phyloP scores from a whole-genome alignment of 352 stramenopile species.

The Pythium grandisporangium region DNA sequence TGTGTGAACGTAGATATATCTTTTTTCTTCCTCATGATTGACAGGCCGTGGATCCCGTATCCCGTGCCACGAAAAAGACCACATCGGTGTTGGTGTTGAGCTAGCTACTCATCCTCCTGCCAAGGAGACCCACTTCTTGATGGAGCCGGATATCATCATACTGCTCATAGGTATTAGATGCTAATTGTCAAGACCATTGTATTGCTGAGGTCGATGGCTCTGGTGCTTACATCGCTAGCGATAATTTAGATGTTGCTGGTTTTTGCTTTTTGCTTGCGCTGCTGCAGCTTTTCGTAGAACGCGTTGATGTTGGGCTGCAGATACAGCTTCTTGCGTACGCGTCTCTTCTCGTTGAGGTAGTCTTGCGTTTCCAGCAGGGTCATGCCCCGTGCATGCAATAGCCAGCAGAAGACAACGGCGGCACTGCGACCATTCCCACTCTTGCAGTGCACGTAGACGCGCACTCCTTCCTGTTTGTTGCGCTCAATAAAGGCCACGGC shows the following conservation, averaged over 20 bases:
- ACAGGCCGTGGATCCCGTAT: no score
- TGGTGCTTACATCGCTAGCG: background rate
- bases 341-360: conserved; percentile 82
- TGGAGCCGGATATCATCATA: no score
- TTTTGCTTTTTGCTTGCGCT: conserved; percentile 19
- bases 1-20: no score
- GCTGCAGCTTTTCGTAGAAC: conserved; percentile 55
- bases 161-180: no score
- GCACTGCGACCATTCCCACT: conserved; percentile 91
- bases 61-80: no score
- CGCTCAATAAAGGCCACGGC: conserved; percentile 88
- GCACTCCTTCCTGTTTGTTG: conserved; percentile 71
- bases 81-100: no score
- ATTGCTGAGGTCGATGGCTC: no score
- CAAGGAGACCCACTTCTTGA: no score
- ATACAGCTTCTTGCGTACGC: conserved; percentile 86
- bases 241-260: background rate
- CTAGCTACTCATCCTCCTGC: no score
- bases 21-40: no score
- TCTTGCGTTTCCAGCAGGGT: conserved; percentile 77
- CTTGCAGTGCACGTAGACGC: conserved; percentile 97
- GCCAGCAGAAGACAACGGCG: conserved; percentile 88
- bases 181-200: no score
- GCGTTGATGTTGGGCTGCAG: conserved; percentile 80
- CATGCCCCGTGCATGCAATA: conserved; percentile 66